A percentile compares a stretch with the other conserved stretches of the same genome.
Conservation (phyloP, 768 basidiomycete species). For the Podaxis carcinomalis region DNA sequence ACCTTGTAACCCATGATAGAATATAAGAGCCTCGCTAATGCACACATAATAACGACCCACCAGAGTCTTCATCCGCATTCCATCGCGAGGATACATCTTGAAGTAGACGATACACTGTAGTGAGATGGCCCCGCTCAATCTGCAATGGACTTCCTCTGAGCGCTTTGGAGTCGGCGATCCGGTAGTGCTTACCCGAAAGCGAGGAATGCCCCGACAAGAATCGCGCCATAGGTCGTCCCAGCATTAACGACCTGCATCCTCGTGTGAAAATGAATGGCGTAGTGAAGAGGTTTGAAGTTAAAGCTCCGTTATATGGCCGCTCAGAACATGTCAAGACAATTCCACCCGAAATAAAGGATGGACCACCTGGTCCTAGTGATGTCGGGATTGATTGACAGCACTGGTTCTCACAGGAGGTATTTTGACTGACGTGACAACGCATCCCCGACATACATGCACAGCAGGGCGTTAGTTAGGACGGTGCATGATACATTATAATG, state of each 20-base stretch:
- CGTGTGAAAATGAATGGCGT: background rate
- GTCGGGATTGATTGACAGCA: background rate
- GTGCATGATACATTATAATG: too few species aligned
- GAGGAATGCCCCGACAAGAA: conserved; percentile 36
- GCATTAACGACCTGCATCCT: conserved; percentile 18
- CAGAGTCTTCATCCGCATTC: conserved; percentile 24
- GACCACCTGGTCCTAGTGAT: background rate
- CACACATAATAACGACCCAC: conserved; percentile 19
- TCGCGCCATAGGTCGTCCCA: conserved; percentile 32
- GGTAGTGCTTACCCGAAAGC: conserved; percentile 29
- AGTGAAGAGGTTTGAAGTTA: background rate
- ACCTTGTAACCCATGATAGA: conserved; percentile 16
- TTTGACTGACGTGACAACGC: background rate
- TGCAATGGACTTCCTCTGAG: conserved; percentile 10
- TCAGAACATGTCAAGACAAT: background rate
- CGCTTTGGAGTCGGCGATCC: background rate
- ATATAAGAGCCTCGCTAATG: background rate
- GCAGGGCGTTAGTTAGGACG: too few species aligned
- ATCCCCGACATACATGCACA: too few species aligned
- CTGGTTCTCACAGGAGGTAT: background rate
- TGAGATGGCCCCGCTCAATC: conserved; percentile 37
- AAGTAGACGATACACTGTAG: conserved; percentile 37
- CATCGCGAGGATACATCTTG: conserved; percentile 32
- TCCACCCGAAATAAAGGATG: background rate
- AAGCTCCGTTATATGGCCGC: background rate